Conservation (phyloP, 257 asterid genomes). For the Lavandula angustifolia region DNA sequence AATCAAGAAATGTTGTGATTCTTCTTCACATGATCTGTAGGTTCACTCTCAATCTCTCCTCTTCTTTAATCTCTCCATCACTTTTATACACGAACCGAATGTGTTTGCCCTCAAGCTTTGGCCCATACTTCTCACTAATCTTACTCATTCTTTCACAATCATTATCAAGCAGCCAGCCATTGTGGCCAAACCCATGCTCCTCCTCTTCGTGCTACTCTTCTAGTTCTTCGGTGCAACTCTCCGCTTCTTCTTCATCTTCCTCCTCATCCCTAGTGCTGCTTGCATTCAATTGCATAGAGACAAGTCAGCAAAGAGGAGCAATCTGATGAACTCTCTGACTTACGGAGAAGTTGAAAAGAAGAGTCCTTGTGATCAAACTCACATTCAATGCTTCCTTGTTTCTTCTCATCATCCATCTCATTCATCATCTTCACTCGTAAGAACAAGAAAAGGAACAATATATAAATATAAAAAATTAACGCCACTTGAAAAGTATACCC, state of each 20-base stretch:
- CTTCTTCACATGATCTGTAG: neutral
- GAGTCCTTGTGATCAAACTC: conserved; percentile 69
- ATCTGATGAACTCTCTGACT: conserved; percentile 45
- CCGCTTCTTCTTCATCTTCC: conserved; percentile 41
- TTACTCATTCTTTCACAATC: conserved; percentile 74
- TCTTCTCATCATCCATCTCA: conserved; percentile 41
- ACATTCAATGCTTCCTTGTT: conserved; percentile 39
- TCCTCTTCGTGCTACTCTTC: conserved; percentile 32
- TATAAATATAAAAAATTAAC: neutral
- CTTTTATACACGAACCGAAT: conserved; percentile 66
- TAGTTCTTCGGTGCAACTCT: conserved; percentile 29
- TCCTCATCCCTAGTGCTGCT: conserved; percentile 54
- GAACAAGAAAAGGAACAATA: neutral
- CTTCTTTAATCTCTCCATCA: conserved; percentile 66
- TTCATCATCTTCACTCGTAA: conserved; percentile 35
- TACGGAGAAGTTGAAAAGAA: conserved; percentile 74
- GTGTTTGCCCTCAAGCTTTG: conserved; percentile 60
- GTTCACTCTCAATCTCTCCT: conserved; percentile 39
- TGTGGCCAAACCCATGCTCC: conserved; percentile 15
- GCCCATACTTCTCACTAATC: conserved; percentile 45
- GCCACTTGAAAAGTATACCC: too few species aligned
- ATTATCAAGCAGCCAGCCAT: conserved; percentile 43
- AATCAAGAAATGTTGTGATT: neutral
- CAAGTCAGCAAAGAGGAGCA: conserved; percentile 56
- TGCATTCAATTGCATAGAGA: conserved; percentile 59